Conservation (phyloP, 2,329 filamentous ascomycete species). For the Xylaria polymorpha region DNA sequence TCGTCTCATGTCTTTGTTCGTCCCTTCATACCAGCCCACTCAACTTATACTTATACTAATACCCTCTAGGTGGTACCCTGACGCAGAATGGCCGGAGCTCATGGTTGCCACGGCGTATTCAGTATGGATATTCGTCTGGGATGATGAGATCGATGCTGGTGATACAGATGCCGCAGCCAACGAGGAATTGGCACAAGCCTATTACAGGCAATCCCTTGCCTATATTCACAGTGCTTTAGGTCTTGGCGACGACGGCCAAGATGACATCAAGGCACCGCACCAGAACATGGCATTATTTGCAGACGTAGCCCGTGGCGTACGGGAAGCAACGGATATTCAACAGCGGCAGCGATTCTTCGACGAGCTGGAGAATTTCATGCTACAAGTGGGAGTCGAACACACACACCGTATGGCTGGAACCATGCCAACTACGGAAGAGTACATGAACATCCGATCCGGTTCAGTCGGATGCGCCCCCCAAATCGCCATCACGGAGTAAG, state of each 20-base stretch:
- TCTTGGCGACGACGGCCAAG: conserved; percentile 35
- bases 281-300: conserved; percentile 47
- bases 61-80: conserved; percentile 49
- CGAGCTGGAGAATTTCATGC: conserved; percentile 48
- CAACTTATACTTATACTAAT: conserved; percentile 8
- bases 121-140: conserved; percentile 52
- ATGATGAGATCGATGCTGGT: conserved; percentile 51
- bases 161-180: conserved; percentile 49
- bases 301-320: conserved; percentile 43
- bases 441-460: conserved; percentile 45
- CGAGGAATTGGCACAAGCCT: conserved; percentile 47
- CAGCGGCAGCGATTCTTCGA: conserved; percentile 46
- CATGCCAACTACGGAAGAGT: conserved; percentile 45
- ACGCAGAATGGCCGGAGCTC: conserved; percentile 50
- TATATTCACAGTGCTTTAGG: conserved; percentile 48
- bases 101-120: conserved; percentile 49
- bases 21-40: neutral
- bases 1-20: conserved; percentile 49
- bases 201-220: conserved; percentile 48
- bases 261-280: conserved; percentile 35
- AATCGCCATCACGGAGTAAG: conserved; percentile 48
- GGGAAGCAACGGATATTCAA: conserved; percentile 39
- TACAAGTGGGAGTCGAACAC: conserved; percentile 46
- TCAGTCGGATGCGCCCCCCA: conserved; percentile 48
- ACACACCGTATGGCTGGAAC: conserved; percentile 45